These are phyloP conservation scores for Vitis hybrid DNA, from an alignment of 177 flowering plant species.

Conservation along the genomic window DNA sequence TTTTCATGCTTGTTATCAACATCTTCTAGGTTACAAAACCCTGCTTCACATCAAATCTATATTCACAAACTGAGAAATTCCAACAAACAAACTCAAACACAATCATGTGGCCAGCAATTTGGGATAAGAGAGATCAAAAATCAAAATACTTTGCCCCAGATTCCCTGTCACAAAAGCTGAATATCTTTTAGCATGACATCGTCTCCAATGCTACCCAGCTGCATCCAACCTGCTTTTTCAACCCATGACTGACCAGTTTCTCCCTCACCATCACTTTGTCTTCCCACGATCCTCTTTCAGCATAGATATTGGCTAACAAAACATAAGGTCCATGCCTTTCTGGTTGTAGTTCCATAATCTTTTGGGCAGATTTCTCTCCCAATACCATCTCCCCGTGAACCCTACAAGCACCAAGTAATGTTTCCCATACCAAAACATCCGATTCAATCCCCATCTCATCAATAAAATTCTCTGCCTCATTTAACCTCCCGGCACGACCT, in stretches of 20 bases:
- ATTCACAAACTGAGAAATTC: too few species aligned
- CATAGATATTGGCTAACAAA: conserved; percentile 42
- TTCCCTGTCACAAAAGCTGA: too few species aligned
- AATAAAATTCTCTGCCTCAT: conserved; percentile 48
- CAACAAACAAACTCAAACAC: too few species aligned
- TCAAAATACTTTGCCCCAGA: too few species aligned
- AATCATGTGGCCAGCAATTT: too few species aligned
- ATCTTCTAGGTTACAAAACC: too few species aligned
- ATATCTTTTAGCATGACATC: background rate
- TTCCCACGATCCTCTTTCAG: conserved; percentile 48
- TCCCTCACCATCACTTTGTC: conserved; percentile 39
- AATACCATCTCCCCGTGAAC: conserved; percentile 46
- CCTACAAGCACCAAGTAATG: conserved; percentile 48
- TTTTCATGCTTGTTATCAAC: too few species aligned
- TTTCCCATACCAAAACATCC: conserved; percentile 42
- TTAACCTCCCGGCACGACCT: conserved; percentile 52
- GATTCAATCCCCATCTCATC: conserved; percentile 30
- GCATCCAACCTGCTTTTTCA: conserved; percentile 33
- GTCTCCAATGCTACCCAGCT: conserved; percentile 29
- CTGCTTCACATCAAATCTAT: too few species aligned
- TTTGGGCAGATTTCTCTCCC: conserved; percentile 38
- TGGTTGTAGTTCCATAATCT: conserved; percentile 42
- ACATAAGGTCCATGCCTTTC: conserved; percentile 35
- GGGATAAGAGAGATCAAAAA: too few species aligned
- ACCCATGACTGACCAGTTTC: conserved; percentile 24